Evolutionary conservation across 345 rosid genomes (phyloP).

Genomic region (Luvunga scandens): DNA sequence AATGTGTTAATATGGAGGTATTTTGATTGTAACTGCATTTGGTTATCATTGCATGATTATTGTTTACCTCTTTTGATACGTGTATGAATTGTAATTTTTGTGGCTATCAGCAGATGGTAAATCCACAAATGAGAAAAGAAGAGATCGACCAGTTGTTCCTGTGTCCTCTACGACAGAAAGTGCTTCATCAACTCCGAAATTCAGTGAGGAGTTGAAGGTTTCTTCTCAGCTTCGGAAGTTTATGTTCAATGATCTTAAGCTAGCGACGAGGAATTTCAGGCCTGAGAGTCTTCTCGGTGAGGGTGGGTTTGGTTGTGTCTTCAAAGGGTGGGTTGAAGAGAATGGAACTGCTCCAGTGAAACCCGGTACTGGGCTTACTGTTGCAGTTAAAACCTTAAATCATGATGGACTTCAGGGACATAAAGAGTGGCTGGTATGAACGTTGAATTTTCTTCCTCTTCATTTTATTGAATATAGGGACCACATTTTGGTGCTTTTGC

Average conservation of each 20-base stretch:
- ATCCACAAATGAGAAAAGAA: conserved; percentile 29
- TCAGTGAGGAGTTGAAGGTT: conserved; percentile 65
- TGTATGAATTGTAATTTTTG: background rate
- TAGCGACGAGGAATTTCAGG: conserved; percentile 77
- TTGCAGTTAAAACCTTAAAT: conserved; percentile 88
- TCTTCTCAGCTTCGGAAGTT: conserved; percentile 73
- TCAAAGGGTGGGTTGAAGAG: conserved; percentile 93
- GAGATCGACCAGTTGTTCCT: conserved; percentile 42
- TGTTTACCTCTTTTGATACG: background rate
- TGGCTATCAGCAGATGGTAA: conserved; percentile 42
- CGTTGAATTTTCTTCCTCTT: conserved; percentile 2
- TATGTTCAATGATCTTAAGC: conserved; percentile 66
- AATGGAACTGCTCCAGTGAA: conserved; percentile 87
- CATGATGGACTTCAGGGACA: conserved; percentile 98
- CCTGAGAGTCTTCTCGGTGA: conserved; percentile 87
- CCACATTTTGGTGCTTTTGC: conserved; percentile 2
- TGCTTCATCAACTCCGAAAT: conserved; percentile 53
- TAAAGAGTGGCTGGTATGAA: conserved; percentile 88
- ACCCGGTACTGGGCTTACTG: conserved; percentile 89
- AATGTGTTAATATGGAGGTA: background rate
- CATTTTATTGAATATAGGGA: background rate
- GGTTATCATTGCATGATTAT: background rate
- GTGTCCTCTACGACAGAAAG: conserved; percentile 49
- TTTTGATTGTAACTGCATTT: background rate
- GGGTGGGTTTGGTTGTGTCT: conserved; percentile 95